Evolutionary conservation across 208 protist genomes (phyloP).

Genomic region (Wallacemonas sp.): DNA sequence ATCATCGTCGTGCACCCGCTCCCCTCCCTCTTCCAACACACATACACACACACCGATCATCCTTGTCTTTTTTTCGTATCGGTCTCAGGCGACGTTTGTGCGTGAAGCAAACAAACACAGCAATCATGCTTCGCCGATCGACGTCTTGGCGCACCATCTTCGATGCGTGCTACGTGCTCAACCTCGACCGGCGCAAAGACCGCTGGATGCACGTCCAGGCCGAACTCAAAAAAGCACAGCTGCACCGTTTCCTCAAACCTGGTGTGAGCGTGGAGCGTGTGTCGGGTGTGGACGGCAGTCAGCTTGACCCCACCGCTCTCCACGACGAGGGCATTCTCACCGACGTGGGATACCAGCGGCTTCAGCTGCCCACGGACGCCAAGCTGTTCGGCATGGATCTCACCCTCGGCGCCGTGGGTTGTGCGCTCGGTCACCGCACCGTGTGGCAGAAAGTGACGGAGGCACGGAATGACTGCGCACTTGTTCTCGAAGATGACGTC

Average conservation of each 20-base stretch:
- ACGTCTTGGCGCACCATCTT: constrained; percentile 45
- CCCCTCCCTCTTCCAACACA: too few relatives aligned
- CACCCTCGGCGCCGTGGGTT: constrained; percentile 85
- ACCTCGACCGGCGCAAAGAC: constrained; percentile 83
- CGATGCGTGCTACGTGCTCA: constrained; percentile 90
- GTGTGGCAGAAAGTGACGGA: constrained; percentile 78
- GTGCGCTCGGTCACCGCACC: constrained; percentile 76
- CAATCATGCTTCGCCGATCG: constrained; percentile 38
- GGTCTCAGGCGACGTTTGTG: neutral
- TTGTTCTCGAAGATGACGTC: constrained; percentile 90
- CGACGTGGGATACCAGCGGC: constrained; percentile 70
- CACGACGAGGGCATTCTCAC: constrained; percentile 49
- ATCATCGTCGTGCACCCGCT: too few relatives aligned
- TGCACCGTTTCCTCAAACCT: constrained; percentile 52
- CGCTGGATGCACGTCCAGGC: constrained; percentile 68
- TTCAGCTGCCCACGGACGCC: constrained; percentile 62
- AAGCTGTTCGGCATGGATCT: constrained; percentile 93
- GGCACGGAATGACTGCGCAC: constrained; percentile 27
- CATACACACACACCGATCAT: constrained; percentile 4
- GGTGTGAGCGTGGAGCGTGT: constrained; percentile 56
- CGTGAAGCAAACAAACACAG: neutral
- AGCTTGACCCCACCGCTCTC: constrained; percentile 56
- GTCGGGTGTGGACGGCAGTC: constrained; percentile 67
- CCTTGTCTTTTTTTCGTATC: neutral
- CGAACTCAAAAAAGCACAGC: constrained; percentile 52